Base-by-base conservation (phyloP, 2,329 filamentous ascomycete species). In the Byssothecium circinans region DNA sequence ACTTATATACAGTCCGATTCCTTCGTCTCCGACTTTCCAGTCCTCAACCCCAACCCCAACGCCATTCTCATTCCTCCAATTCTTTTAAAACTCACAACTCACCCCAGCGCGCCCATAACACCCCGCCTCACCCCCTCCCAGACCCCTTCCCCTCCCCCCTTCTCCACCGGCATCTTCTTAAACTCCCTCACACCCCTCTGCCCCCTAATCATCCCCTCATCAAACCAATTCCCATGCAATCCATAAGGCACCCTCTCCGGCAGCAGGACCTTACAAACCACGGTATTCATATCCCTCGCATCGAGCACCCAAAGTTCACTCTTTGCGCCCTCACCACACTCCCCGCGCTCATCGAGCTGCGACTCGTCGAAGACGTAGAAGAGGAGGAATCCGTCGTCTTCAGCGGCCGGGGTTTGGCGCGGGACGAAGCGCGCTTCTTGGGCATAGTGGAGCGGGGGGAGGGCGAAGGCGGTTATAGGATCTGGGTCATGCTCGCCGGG, bases 281-380 rank as follows among this genome's bases (percentile, higher is more conserved):
- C 73, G 2, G 81, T 74, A 19, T 63, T 74, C 85, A 89, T 88
- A 2, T 74, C 74, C 50, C 64, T 78, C 0, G 85, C 85, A 58
- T 88, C 79, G 23, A 89, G 76, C 12, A 88, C 74, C 86, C 86
- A 89, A 0, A 89, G 70, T 64, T 89, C 85, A 25, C 81, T 84
- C 1, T 68, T 65, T 0, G 73, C 65, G 0, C 57, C 47, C 8
- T 54, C 47, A n/a, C 47, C 57, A 43, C 78, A 81, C 32, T 77
- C 69, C 0, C 78, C 81, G 0, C 68, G 46, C 1, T 68, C 61
- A n/a, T 83, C 75, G n/a, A 39, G 22, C n/a, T 39, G 36, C 1
- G 75, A 74, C 57, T 88, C 86, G 52, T 89, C 83, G 52, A 89
- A 89, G 1, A 85, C 84, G 54, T 87, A 88, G 37, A 82, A 84